phyloP scores from a whole-genome alignment of 371 early-diverging fungal genomes.

The Amoeboaphelidium protococcarum region DNA sequence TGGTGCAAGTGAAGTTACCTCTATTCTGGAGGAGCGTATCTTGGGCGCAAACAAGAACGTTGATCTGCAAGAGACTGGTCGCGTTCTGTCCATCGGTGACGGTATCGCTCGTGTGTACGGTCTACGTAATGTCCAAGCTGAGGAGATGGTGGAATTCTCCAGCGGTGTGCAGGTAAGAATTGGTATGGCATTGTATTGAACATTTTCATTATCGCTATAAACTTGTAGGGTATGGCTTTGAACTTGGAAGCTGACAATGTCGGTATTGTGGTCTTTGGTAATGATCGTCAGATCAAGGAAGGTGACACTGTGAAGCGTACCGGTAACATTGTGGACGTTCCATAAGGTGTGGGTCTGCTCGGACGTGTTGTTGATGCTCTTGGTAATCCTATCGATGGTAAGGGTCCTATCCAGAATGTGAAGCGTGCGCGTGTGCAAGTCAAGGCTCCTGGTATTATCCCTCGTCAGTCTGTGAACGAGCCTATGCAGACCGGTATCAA shows the following conservation, averaged over 20 bases:
- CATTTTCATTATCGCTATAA: no score
- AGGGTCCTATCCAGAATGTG: slow-evolving; percentile 58
- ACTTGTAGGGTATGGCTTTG: slow-evolving; percentile 68
- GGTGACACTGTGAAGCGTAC: slow-evolving; percentile 92
- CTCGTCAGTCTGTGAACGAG: slow-evolving; percentile 83
- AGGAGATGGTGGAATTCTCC: slow-evolving; percentile 97
- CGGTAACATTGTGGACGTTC: slow-evolving; percentile 85
- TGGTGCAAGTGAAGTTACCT: slow-evolving; percentile 53
- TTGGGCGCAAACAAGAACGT: slow-evolving; percentile 39
- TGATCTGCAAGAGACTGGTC: slow-evolving; percentile 82
- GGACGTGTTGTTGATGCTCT: slow-evolving; percentile 90
- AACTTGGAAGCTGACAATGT: slow-evolving; percentile 92
- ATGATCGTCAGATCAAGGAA: slow-evolving; percentile 88
- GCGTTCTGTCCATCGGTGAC: slow-evolving; percentile 90
- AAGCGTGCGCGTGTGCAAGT: slow-evolving; percentile 68
- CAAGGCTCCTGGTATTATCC: slow-evolving; percentile 93
- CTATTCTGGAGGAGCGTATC: slow-evolving; percentile 72
- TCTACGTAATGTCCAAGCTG: slow-evolving; percentile 87
- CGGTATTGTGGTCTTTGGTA: slow-evolving; percentile 94
- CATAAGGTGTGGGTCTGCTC: slow-evolving; percentile 61
- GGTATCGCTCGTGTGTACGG: slow-evolving; percentile 97
- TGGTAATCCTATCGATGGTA: slow-evolving; percentile 91
- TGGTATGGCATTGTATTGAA: neutral
- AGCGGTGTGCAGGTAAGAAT: slow-evolving; percentile 57
- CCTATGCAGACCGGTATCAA: slow-evolving; percentile 95